phyloP scores from a whole-genome alignment of 352 stramenopile genomes.

The Globisporangium spinosum region DNA sequence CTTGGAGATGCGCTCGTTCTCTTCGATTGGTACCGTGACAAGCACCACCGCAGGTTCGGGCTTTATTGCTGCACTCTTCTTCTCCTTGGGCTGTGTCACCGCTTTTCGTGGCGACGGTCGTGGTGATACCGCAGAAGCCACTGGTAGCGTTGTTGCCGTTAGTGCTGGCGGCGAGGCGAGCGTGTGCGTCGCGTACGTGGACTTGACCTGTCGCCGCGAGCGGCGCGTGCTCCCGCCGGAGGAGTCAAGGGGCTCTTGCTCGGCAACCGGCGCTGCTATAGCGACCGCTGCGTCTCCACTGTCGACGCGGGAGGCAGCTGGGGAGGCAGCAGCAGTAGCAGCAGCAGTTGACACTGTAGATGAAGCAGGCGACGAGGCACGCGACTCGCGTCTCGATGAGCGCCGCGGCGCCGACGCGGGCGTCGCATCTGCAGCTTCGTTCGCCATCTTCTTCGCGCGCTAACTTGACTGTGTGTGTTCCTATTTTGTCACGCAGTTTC shows the following conservation, averaged over 20 bases:
- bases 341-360: neutral
- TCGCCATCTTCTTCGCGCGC: conserved; percentile 4
- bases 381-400: conserved; percentile 13
- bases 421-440: neutral
- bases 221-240: conserved; percentile 16
- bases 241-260: neutral
- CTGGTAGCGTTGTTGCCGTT: neutral
- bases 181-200: conserved; percentile 21
- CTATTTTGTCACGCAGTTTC: no score
- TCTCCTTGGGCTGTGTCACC: neutral
- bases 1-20: conserved; percentile 10
- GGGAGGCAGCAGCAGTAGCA: neutral
- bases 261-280: no score
- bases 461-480: neutral
- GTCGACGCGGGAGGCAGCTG: neutral
- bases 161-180: conserved; percentile 5
- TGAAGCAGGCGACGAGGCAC: neutral
- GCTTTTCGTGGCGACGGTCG: neutral
- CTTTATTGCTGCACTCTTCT: neutral
- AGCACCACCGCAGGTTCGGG: neutral
- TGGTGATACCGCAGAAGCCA: neutral
- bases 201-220: conserved; percentile 29
- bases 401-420: conserved; percentile 4
- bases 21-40: neutral
- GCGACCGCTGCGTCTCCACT: neutral